Evolutionary conservation across 768 basidiomycete species (phyloP).

Genomic region (Leccinum obscurum): DNA sequence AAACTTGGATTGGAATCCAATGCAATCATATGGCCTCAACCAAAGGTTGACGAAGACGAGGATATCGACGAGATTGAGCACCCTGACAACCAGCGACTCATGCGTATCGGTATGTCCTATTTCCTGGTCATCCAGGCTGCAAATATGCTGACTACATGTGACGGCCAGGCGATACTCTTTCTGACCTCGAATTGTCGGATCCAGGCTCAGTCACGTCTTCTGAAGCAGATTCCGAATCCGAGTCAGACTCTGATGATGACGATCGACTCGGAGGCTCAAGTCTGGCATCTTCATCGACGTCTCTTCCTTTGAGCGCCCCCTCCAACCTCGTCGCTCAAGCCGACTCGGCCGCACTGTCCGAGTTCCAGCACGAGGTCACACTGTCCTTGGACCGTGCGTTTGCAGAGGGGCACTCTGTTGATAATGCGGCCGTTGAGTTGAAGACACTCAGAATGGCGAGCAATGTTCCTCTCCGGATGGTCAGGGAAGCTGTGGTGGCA

Average conservation of each 20-base stretch:
- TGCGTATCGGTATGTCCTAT: slow-evolving; percentile 62
- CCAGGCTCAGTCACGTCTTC: slow-evolving; percentile 54
- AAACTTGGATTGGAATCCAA: slow-evolving; percentile 69
- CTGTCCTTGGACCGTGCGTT: slow-evolving; percentile 92
- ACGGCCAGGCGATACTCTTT: slow-evolving; percentile 52
- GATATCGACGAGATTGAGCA: slow-evolving; percentile 61
- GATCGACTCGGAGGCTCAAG: slow-evolving; percentile 38
- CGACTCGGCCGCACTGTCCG: slow-evolving; percentile 52
- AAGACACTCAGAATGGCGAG: slow-evolving; percentile 97
- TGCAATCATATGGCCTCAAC: slow-evolving; percentile 80
- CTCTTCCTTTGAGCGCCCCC: slow-evolving; percentile 42
- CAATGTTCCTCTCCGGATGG: slow-evolving; percentile 85
- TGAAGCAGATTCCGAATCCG: slow-evolving; percentile 45
- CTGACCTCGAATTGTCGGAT: slow-evolving; percentile 65
- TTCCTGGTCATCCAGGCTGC: neutral
- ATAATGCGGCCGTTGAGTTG: slow-evolving; percentile 91
- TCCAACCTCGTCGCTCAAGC: slow-evolving; percentile 39
- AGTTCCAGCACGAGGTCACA: slow-evolving; percentile 76
- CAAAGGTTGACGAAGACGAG: slow-evolving; percentile 57
- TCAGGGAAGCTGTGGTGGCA: slow-evolving; percentile 86
- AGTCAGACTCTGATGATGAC: slow-evolving; percentile 41
- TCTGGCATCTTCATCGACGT: slow-evolving; percentile 48
- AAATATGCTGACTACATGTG: slow-evolving; percentile 3
- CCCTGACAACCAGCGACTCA: slow-evolving; percentile 69
- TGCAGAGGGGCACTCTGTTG: slow-evolving; percentile 85